A percentile compares a stretch with the other conserved stretches of the same genome.
These are phyloP conservation scores for Phaeosphaeriaceae sp. DNA, from an alignment of 2,329 filamentous ascomycete genomes.

Conservation along the genomic window DNA sequence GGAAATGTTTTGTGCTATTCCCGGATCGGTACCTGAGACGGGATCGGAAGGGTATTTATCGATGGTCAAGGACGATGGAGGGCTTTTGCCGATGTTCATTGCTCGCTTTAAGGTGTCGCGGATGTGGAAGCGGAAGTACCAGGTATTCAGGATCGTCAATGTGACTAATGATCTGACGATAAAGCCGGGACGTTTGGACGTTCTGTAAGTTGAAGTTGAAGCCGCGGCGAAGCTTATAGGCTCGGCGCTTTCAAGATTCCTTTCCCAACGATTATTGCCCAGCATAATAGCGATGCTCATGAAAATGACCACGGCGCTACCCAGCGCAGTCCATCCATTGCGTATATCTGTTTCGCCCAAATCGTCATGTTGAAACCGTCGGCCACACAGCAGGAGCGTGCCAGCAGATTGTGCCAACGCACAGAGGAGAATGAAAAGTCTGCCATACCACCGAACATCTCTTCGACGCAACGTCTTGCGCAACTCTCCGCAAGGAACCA, in stretches of 20 bases:
- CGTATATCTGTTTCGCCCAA: neutral
- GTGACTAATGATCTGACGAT: neutral
- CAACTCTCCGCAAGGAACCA: neutral
- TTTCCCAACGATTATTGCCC: neutral
- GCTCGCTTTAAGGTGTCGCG: neutral
- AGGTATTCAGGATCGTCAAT: neutral
- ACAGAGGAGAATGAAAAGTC: neutral
- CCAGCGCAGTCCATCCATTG: neutral
- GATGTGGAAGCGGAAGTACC: neutral
- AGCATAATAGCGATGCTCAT: neutral
- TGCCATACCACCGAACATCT: neutral
- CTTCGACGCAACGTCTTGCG: no score
- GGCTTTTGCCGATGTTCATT: no score
- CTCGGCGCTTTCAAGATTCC: no score
- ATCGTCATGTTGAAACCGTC: neutral
- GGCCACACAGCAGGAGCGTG: neutral
- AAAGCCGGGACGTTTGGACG: neutral
- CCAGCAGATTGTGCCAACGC: neutral
- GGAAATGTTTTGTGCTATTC: no score
- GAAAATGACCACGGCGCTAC: neutral
- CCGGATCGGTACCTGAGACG: no score
- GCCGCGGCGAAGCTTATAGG: no score
- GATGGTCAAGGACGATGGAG: no score
- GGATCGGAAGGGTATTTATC: no score
- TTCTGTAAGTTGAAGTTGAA: neutral